Evolutionary conservation across 176 grass and related monocot species (phyloP), one percentile per base, ranked within the genome.

Genomic region (Triticum urartu): DNA sequence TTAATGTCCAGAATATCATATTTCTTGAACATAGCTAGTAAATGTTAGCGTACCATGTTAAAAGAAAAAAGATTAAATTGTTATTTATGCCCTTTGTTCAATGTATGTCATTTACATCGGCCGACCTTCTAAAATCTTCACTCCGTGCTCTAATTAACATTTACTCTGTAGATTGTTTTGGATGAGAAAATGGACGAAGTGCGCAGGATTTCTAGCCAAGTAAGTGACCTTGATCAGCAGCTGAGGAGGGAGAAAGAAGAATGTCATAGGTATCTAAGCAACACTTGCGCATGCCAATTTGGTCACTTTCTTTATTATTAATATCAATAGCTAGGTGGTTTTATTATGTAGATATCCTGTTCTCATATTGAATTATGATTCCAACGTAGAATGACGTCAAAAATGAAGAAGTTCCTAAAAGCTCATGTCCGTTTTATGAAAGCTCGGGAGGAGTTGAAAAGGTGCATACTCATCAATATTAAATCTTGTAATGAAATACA

Each of bases 321-420:
- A 68, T 79, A 42, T 35, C 22, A 34, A 14, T 79, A 76, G 40
- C 28, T 77, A 72, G 52, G 66, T 76, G 17, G 70, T 62, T 4
- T 69, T 68, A 75, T 62, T 9, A 87, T 66, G 28, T 83, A 81
- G 45, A 47, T 26, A 74, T 43, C 47, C 50, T 60, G 3, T 64
- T 76, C n/a, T 81, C 32, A 54, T 11, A 25, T 39, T 71, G 18
- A 25, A 22, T 69, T 82, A 71, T 64, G 13, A 68, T 81, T 79
- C 78, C 18, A 22, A 79, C 77, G 64, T 77, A 97, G 94, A 90
- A 90, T 94, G 86, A 94, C 87, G 13, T 94, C 92, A 77, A 97
- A 94, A 86, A 90, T 97, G 25, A 94, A 94, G 74, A 97, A 94
- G 68, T 94, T 97, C 52, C 85, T 91, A 75, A 97, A 91, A 91